Evolutionary conservation across 208 protist species (phyloP), one percentile per base, ranked within the genome.

Genomic region (Leishmania lainsoni): DNA sequence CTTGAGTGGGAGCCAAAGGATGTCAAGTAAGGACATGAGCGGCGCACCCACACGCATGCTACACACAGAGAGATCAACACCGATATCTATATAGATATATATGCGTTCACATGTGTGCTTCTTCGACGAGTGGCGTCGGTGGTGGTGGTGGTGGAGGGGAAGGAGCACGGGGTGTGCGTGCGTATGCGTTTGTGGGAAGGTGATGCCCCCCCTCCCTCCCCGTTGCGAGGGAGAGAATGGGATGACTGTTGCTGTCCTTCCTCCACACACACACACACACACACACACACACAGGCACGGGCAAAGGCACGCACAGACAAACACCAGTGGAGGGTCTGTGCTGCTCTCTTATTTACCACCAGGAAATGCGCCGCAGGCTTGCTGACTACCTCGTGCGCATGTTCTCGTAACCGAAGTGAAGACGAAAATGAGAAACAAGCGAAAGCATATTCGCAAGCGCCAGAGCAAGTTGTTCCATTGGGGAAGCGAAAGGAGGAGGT

Each of bases 1-100:
- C 83, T 96, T 29, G 90, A 91, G 48, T 91, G 85, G 81, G 89
- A 90, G 74, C 83, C 83, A 2, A 86, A 87, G 69, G 74, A 83
- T 45, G 74, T 84, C 12, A 76, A 80, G 45, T 80, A 63, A n/a
- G 20, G 42, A 20, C 8, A n/a, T 29, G 26, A 32, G 39, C 39
- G 39, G 32, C 26, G 8, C 45, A 51, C 39, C 35, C 35, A 48
- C 10, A 71, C 35, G 39, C 65, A 48, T 42, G 42, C 42, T 45
- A 45, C 42, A 4, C 42, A 45, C 3, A 45, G 42, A 45, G 42
- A 45, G 42, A 71, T 39, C 45, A 14, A 20, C 66, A 48, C 66
- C 6, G 35, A 51, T 17, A 35, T 8, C 32, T 12, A 58, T 3
- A 10, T 69, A 49, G 22, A 12, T 22, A 22, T 26, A 49, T 17